A percentile compares a stretch with the other conserved stretches of the same genome.
phyloP scores from a whole-genome alignment of 2,329 filamentous ascomycete species.

The Pseudocercospora fijiensis region DNA sequence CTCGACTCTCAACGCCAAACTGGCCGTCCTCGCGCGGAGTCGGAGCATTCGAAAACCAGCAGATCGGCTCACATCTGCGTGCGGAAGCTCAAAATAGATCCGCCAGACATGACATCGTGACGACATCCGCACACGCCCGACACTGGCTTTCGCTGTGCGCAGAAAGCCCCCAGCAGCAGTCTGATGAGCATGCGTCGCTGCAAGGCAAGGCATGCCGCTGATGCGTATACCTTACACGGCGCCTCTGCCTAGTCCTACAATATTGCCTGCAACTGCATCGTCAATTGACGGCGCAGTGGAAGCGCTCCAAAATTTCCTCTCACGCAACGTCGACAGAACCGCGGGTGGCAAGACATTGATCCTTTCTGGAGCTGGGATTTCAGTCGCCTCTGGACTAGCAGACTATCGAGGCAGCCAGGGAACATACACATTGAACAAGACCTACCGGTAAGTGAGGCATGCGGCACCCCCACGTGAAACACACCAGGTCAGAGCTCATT shows the following conservation, averaged over 20 bases:
- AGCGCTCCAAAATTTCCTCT: slow-evolving; percentile 74
- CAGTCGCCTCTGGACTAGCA: slow-evolving; percentile 85
- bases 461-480: not conserved
- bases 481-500: slow-evolving; percentile 3
- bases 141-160: slow-evolving; percentile 5
- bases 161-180: slow-evolving; percentile 3
- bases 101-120: slow-evolving; percentile 10
- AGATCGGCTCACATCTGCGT: not conserved
- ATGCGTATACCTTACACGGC: slow-evolving; percentile 91
- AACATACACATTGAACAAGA: slow-evolving; percentile 88
- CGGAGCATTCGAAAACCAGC: not conserved
- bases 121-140: slow-evolving; percentile 8
- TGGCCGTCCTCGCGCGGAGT: not conserved
- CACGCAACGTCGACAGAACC: slow-evolving; percentile 41
- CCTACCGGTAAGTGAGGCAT: slow-evolving; percentile 29
- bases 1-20: not conserved
- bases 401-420: slow-evolving; percentile 89
- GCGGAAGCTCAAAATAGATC: not conserved
- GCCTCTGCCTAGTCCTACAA: slow-evolving; percentile 70
- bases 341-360: slow-evolving; percentile 61
- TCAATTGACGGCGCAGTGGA: slow-evolving; percentile 71
- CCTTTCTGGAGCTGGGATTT: slow-evolving; percentile 83
- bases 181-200: slow-evolving; percentile 10
- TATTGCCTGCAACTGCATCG: slow-evolving; percentile 70
- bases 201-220: slow-evolving; percentile 43